phyloP scores from a whole-genome alignment of 495 filamentous ascomycete species.

The Mytilinidion resinicola region DNA sequence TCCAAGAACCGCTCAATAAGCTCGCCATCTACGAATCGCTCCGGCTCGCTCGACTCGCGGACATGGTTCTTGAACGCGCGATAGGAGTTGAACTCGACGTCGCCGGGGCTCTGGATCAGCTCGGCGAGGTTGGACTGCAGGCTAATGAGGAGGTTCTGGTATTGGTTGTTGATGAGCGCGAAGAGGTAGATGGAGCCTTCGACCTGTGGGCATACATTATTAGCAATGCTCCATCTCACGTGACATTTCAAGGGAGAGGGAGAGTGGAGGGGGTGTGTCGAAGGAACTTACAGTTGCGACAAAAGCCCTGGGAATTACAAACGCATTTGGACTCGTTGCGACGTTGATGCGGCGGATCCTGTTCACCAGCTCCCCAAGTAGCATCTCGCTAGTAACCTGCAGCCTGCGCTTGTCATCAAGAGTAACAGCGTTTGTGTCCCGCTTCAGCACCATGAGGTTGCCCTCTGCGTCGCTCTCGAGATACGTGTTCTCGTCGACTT shows the following conservation, averaged over 20 bases:
- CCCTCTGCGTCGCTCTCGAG: constrained; percentile 79
- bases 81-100: constrained; percentile 68
- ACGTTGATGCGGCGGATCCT: constrained; percentile 62
- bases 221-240: not conserved
- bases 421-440: constrained; percentile 64
- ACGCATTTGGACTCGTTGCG: constrained; percentile 50
- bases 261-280: not conserved
- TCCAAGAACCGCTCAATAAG: constrained; percentile 81
- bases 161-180: constrained; percentile 59
- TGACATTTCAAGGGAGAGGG: not conserved
- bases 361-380: constrained; percentile 88
- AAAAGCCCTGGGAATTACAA: constrained; percentile 77
- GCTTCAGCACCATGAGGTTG: constrained; percentile 72
- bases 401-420: constrained; percentile 66
- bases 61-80: constrained; percentile 69
- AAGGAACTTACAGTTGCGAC: constrained; percentile 67
- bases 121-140: constrained; percentile 67
- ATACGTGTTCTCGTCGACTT: constrained; percentile 64
- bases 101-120: constrained; percentile 59
- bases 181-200: constrained; percentile 92
- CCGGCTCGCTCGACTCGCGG: constrained; percentile 66
- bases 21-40: constrained; percentile 88
- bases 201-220: constrained; percentile 45
- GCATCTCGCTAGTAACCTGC: constrained; percentile 69
- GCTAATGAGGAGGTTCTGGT: constrained; percentile 74